A percentile compares a stretch with the other conserved stretches of the same genome.
Evolutionary conservation across 2,329 filamentous ascomycete species (phyloP).

Genomic region (Colletotrichum siamense): DNA sequence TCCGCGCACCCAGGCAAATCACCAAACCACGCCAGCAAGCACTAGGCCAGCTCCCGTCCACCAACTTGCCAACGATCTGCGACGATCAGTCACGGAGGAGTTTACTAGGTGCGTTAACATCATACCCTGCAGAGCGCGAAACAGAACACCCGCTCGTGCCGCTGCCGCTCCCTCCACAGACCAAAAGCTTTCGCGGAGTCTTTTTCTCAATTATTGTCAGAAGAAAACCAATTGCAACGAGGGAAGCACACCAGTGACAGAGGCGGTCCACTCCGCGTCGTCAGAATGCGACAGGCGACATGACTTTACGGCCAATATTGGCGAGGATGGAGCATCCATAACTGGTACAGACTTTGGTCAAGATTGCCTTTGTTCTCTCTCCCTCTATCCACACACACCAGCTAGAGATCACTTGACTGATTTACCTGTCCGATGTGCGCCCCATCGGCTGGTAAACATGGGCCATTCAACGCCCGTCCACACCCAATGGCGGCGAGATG

Average conservation of each 20-base stretch:
- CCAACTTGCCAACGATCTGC: conserved; percentile 4
- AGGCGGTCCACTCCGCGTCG: background rate
- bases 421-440: background rate
- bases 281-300: background rate
- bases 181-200: background rate
- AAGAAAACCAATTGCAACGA: background rate
- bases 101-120: background rate
- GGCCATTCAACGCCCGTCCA: background rate
- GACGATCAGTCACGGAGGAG: background rate
- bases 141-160: conserved; percentile 15
- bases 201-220: background rate
- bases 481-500: background rate
- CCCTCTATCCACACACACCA: conserved; percentile 11
- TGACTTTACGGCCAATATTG: background rate
- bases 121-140: conserved; percentile 1
- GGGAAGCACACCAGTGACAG: background rate
- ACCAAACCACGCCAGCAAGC: background rate
- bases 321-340: background rate
- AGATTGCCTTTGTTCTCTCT: conserved; percentile 5
- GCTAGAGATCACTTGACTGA: conserved; percentile 20
- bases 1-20: background rate
- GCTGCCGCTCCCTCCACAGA: background rate
- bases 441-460: conserved; percentile 1
- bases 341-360: background rate
- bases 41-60: background rate